Evolutionary conservation across 352 stramenopile genomes (phyloP).

Genomic region (Phytophthora pluvialis): DNA sequence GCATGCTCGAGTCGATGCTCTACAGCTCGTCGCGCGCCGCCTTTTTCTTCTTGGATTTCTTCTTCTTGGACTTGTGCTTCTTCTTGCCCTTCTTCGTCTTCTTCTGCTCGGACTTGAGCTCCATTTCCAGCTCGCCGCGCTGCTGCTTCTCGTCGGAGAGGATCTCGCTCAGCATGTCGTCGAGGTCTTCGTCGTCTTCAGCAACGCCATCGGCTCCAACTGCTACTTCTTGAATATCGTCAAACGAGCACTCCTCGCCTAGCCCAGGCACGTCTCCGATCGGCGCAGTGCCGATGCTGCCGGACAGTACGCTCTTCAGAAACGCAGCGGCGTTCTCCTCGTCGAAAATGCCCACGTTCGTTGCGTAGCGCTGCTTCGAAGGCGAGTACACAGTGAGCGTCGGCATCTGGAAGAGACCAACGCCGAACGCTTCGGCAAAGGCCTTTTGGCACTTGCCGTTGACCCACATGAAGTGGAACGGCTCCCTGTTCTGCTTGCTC

Average conservation of each 20-base stretch:
- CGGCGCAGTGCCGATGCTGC: conserved; percentile 64
- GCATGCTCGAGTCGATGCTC: not conserved
- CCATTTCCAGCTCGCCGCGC: conserved; percentile 56
- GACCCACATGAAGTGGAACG: conserved; percentile 79
- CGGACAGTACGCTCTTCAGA: conserved; percentile 68
- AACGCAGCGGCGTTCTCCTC: conserved; percentile 62
- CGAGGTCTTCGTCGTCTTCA: conserved; percentile 65
- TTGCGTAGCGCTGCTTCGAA: conserved; percentile 74
- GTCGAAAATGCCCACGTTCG: conserved; percentile 73
- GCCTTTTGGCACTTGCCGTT: conserved; percentile 78
- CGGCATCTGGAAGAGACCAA: conserved; percentile 79
- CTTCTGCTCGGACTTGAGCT: conserved; percentile 49
- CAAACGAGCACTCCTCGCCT: conserved; percentile 54
- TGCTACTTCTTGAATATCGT: conserved; percentile 50
- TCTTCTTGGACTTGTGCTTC: conserved; percentile 58
- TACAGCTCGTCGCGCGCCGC: conserved; percentile 64
- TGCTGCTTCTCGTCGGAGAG: conserved; percentile 71
- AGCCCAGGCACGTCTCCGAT: conserved; percentile 50
- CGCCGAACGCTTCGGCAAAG: conserved; percentile 71
- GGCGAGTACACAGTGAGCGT: conserved; percentile 78
- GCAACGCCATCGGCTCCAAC: conserved; percentile 15
- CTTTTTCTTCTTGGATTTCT: conserved; percentile 66
- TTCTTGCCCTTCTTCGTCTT: conserved; percentile 52
- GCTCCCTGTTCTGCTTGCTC: conserved; percentile 59
- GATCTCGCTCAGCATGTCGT: conserved; percentile 79